Base-by-base conservation (phyloP, 169 alveolate genomes). In the Cystoisospora suis region DNA sequence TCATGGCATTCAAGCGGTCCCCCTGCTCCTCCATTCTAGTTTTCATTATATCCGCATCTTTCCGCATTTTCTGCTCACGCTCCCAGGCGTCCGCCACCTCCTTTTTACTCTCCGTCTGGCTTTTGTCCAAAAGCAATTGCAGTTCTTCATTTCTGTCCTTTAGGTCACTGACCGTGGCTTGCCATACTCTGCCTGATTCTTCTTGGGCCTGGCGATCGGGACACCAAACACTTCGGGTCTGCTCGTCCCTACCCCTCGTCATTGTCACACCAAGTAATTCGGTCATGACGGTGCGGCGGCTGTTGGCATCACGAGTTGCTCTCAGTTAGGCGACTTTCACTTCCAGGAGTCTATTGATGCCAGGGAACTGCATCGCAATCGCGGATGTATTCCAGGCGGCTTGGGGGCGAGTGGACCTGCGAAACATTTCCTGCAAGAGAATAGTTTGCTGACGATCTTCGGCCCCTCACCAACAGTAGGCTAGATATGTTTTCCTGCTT, bases 131-230 rank as follows among this genome's bases (percentile, higher is more conserved):
- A 15, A 38, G 17, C 12, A 38, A 7, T 34, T 72, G 59, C 49
- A 72, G 23, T 38, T 72, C 45, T 0, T 3, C 45, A 3, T 34
- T 4, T n/a, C 44, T 29, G 5, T 40, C 58, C 45, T 38, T 72
- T 32, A 72, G 47, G 17, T 40, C 83, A 47, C 20, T 20, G 9
- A 72, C 12, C 27, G 47, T 38, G 40, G 23, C n/a, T 20, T 20
- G 47, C 4, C 38, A 56, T 20, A 17, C 44, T 9, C 56, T 4
- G 34, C 12, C 56, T 56, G 38, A 47, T 4, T 12, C 56, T 6
- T 72, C 83, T n/a, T 72, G 83, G 44, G 32, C 32, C 83, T 72
- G 79, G n/a, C n/a, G n/a, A n/a, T n/a, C n/a, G n/a, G n/a, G n/a
- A n/a, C n/a, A n/a, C n/a, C n/a, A n/a, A n/a, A n/a, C n/a, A n/a